Percentiles rank a stretch among this genome's conserved stretches.
phyloP scores from a whole-genome alignment of 371 early-diverging fungal species.

The Chytridiales sp. region DNA sequence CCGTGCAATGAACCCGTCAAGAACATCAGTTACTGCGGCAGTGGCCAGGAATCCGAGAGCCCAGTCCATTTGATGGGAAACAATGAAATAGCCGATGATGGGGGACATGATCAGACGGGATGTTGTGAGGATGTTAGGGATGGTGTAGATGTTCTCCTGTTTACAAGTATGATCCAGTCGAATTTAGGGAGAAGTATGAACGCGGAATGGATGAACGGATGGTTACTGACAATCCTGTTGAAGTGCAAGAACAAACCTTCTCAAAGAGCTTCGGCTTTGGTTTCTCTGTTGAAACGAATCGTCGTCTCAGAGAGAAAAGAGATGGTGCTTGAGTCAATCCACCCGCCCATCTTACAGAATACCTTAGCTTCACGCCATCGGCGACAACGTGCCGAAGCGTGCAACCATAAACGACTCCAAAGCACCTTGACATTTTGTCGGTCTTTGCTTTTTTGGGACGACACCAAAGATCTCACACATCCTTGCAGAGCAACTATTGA shows the following conservation, averaged over 20 bases:
- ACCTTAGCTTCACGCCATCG: no score
- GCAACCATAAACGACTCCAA: neutral
- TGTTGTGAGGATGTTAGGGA: constrained; percentile 85
- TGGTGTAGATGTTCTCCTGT: constrained; percentile 85
- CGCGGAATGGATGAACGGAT: neutral
- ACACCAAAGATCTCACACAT: no score
- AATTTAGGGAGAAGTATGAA: neutral
- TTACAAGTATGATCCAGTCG: no score
- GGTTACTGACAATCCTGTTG: neutral
- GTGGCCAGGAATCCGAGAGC: constrained; percentile 72
- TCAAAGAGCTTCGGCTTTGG: no score
- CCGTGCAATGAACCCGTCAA: constrained; percentile 93
- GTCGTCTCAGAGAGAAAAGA: no score
- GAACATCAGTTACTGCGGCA: constrained; percentile 83
- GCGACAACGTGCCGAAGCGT: neutral
- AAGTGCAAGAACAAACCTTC: neutral
- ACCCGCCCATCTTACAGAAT: no score
- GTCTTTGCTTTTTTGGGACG: no score
- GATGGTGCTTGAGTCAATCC: no score
- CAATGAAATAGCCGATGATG: constrained; percentile 82
- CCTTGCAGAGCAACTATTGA: no score
- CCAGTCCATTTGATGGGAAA: constrained; percentile 62
- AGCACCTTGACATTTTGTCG: constrained; percentile 1
- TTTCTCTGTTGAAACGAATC: no score
- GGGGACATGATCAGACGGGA: constrained; percentile 74